Evolutionary conservation across 257 asterid species (phyloP).

Genomic region (Ballota nigra): DNA sequence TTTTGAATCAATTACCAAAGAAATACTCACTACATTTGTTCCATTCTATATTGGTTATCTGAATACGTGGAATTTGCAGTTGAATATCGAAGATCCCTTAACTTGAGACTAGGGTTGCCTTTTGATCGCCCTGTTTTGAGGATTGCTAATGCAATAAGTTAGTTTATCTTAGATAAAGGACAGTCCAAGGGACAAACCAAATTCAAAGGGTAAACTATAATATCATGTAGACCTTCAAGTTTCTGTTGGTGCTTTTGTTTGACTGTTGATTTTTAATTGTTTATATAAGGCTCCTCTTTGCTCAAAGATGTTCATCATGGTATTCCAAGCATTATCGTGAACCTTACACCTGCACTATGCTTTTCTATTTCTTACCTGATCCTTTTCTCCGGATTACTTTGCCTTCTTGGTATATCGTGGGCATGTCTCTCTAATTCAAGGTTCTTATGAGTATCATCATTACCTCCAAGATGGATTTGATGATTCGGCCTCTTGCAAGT

Average conservation of each 20-base stretch:
- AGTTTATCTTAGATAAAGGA: constrained; percentile 48
- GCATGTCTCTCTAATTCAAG: constrained; percentile 70
- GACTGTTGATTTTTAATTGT: constrained; percentile 21
- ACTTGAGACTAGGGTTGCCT: constrained; percentile 87
- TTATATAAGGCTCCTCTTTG: constrained; percentile 54
- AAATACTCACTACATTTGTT: neutral
- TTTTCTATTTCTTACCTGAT: constrained; percentile 4
- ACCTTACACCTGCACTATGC: constrained; percentile 15
- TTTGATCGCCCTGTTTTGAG: constrained; percentile 97
- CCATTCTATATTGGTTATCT: constrained; percentile 2
- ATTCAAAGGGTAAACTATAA: constrained; percentile 52
- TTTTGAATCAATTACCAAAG: neutral
- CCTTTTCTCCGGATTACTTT: neutral
- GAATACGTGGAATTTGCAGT: constrained; percentile 46
- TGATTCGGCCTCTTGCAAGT: constrained; percentile 63
- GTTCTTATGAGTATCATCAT: constrained; percentile 91
- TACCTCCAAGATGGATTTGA: constrained; percentile 95
- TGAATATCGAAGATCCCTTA: constrained; percentile 80
- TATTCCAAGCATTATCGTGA: constrained; percentile 55
- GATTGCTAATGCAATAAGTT: constrained; percentile 76
- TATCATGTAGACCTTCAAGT: constrained; percentile 5
- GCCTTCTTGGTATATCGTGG: constrained; percentile 57
- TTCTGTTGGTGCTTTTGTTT: neutral
- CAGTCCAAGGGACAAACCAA: constrained; percentile 39
- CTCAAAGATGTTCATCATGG: constrained; percentile 89